These are phyloP conservation scores for Gyrodon lividus DNA, from an alignment of 768 basidiomycete species.

Conservation along the genomic window DNA sequence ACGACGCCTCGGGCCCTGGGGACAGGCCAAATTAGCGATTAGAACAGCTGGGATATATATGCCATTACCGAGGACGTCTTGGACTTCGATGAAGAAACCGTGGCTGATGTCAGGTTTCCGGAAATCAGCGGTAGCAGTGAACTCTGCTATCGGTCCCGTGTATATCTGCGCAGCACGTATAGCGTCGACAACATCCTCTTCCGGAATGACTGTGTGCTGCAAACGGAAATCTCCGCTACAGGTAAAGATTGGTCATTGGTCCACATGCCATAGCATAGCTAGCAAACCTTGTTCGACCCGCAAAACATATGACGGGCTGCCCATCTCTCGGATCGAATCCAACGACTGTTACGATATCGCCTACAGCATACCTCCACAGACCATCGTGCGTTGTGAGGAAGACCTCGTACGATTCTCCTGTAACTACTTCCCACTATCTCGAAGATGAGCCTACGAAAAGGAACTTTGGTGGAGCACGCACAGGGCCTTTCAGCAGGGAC, in stretches of 20 bases:
- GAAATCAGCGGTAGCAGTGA: conserved; percentile 3
- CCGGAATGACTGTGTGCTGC: neutral
- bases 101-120: neutral
- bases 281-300: neutral
- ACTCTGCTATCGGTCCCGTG: conserved; percentile 3
- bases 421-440: conserved; percentile 4
- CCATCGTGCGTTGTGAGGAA: too few species aligned
- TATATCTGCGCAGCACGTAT: neutral
- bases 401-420: conserved; percentile 4
- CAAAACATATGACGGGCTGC: conserved; percentile 4
- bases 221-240: neutral
- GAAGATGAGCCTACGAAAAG: neutral
- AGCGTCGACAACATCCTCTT: neutral
- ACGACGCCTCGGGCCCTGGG: neutral
- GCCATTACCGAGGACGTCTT: neutral
- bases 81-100: conserved; percentile 7
- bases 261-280: neutral
- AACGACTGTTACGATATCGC: too few species aligned
- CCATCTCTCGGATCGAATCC: too few species aligned
- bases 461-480: neutral
- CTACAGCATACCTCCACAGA: too few species aligned
- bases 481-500: neutral
- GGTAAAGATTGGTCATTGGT: neutral
- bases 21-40: too few species aligned
- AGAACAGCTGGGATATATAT: too few species aligned